Conservation (phyloP, 495 filamentous ascomycete genomes). For the Margaritispora aquatica region DNA sequence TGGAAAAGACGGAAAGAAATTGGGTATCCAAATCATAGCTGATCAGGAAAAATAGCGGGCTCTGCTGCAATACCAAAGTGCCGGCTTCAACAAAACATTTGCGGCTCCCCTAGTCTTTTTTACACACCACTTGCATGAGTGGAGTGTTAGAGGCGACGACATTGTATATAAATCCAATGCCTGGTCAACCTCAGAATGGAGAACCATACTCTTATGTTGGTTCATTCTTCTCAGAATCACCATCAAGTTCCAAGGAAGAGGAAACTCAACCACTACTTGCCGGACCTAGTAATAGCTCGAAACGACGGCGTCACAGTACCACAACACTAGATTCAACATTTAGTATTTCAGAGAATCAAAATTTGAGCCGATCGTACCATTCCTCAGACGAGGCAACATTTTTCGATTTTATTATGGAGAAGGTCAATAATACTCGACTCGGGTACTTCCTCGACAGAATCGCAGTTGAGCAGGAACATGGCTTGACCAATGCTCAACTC, state of each 20-base stretch:
- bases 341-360: neutral
- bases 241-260: neutral
- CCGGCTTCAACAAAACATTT: neutral
- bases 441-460: constrained; percentile 44
- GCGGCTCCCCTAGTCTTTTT: neutral
- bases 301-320: constrained; percentile 1
- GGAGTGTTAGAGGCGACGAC: neutral
- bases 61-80: neutral
- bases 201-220: neutral
- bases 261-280: constrained; percentile 16
- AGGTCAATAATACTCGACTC: constrained; percentile 17
- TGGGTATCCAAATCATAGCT: no score
- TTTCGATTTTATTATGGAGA: constrained; percentile 25
- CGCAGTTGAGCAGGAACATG: constrained; percentile 68
- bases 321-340: neutral
- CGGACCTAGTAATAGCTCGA: constrained; percentile 1
- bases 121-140: neutral
- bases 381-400: constrained; percentile 19
- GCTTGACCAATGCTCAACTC: constrained; percentile 74
- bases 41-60: no score
- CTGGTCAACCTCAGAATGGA: neutral
- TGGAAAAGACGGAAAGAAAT: neutral
- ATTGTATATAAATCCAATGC: neutral
- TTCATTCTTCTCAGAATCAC: neutral
- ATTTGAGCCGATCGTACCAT: constrained; percentile 3